Evolutionary conservation across 2,329 filamentous ascomycete genomes (phyloP).

Genomic region (Niveomyces coronatus): DNA sequence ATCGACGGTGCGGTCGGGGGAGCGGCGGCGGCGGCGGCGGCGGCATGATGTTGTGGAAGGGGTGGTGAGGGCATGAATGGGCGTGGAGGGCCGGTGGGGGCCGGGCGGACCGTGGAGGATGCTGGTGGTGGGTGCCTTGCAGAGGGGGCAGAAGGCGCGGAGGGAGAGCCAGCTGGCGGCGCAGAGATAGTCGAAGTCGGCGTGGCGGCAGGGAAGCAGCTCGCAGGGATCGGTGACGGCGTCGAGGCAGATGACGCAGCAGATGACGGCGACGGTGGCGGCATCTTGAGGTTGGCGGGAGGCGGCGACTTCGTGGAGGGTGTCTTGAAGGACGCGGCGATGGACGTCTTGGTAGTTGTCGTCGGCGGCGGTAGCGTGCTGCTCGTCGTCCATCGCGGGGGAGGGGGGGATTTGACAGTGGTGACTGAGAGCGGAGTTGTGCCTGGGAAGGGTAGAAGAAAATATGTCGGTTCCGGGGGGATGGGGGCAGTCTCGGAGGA

Average conservation of each 20-base stretch:
- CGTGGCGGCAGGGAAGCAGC: slow-evolving; percentile 67
- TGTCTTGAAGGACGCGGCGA: slow-evolving; percentile 32
- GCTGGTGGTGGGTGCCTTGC: slow-evolving; percentile 45
- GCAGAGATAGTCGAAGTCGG: slow-evolving; percentile 77
- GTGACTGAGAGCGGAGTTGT: too few relatives aligned
- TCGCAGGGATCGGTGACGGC: slow-evolving; percentile 60
- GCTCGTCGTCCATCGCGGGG: too few relatives aligned
- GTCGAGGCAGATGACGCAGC: slow-evolving; percentile 85
- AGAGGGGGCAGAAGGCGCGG: slow-evolving; percentile 66
- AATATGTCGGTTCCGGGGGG: too few relatives aligned
- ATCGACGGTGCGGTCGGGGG: too few relatives aligned
- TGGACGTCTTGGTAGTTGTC: slow-evolving; percentile 25
- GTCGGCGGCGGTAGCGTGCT: slow-evolving; percentile 18
- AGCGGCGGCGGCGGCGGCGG: neutral
- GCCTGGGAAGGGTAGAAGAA: too few relatives aligned
- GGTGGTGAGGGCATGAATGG: neutral
- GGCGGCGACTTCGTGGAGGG: slow-evolving; percentile 31
- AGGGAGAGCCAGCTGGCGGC: slow-evolving; percentile 72
- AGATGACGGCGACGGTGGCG: too few relatives aligned
- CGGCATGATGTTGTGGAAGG: neutral
- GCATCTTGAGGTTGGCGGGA: slow-evolving; percentile 13
- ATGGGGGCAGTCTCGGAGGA: too few relatives aligned
- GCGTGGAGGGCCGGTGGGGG: neutral
- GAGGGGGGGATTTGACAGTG: too few relatives aligned
- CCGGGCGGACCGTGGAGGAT: slow-evolving; percentile 54